Evolutionary conservation across 108 stramenopile species (phyloP), one percentile per base, ranked within the genome.

Genomic region (Pseudonitzschia delicatissima): DNA sequence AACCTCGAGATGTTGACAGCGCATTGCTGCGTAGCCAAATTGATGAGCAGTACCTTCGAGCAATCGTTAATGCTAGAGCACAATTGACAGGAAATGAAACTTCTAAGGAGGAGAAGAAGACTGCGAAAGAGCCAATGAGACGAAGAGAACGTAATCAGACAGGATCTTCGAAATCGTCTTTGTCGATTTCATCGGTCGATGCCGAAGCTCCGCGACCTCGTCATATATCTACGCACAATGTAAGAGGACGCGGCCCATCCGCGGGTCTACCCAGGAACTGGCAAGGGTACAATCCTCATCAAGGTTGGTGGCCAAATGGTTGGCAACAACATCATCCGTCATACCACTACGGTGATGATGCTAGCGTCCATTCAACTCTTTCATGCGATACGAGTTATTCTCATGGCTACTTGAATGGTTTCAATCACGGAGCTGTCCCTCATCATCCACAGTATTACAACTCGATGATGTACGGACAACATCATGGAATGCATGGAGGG

Each of bases 11-110:
- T 62, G 67, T 86, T 5, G 79, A 86, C 9, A 86, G 87, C 61
- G 77, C 89, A 31, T 66, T 90, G 32, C 57, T 89, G 21, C 76
- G 82, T 40, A 84, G 77, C 50, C 87, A 90, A 64, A 87, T 93
- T 45, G 87, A 90, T 34, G 78, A 82, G 18, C 73, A 83, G 32
- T 87, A 88, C 58, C 72, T 89, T 49, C 84, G 82, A 32, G 89
- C 87, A 11, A 90, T 93, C 78, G 72, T 78, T 27, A 37, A 74
- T 9, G 78, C 81, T 1, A 80, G 86, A 62, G 82, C 81, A 45
- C 82, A 93, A 66, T 74, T 87, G 60, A 68, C 68, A 33, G 74
- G 62, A 33, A 69, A 64, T 4, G 73, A 29, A 9, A n/a, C 7
- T 20, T 13, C 73, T 3, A 37, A 74, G 52, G 18, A 65, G 29